Evolutionary conservation across 805 yeast genomes (phyloP).

Genomic region (Isabelozyma heimii): DNA sequence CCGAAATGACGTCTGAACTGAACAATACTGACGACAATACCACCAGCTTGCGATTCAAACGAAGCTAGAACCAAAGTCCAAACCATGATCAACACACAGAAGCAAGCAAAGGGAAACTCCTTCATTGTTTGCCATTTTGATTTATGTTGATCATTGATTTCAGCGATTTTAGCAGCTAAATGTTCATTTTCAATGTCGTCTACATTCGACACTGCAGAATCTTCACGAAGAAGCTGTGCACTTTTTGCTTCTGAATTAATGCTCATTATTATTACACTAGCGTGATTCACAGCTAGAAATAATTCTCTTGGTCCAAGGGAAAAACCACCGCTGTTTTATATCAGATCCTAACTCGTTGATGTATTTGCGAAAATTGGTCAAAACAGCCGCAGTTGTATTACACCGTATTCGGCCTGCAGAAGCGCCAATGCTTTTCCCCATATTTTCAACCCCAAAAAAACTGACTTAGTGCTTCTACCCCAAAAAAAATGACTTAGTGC

Average conservation of each 20-base stretch:
- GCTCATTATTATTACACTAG: neutral
- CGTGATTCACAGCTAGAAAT: too few species aligned
- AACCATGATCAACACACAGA: slow-evolving; percentile 3
- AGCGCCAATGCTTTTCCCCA: too few species aligned
- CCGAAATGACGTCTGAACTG: slow-evolving; percentile 7
- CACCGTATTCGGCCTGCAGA: too few species aligned
- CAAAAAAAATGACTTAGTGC: too few species aligned
- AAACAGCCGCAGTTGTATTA: too few species aligned
- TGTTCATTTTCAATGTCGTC: neutral
- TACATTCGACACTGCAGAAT: neutral
- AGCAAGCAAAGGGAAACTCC: slow-evolving; percentile 1
- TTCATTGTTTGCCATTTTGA: neutral
- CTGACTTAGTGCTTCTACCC: too few species aligned
- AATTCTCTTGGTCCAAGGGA: too few species aligned
- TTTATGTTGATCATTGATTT: neutral
- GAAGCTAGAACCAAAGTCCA: slow-evolving; percentile 3
- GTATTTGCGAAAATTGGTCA: too few species aligned
- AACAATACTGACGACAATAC: slow-evolving; percentile 1
- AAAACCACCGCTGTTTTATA: too few species aligned
- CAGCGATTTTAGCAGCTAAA: neutral
- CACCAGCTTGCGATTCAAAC: slow-evolving; percentile 5
- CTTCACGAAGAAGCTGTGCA: neutral
- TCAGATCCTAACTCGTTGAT: too few species aligned
- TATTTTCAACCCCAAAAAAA: too few species aligned
- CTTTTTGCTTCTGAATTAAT: neutral